Conservation (phyloP, 2,329 filamentous ascomycete species). For the Penicillium crustosum region DNA sequence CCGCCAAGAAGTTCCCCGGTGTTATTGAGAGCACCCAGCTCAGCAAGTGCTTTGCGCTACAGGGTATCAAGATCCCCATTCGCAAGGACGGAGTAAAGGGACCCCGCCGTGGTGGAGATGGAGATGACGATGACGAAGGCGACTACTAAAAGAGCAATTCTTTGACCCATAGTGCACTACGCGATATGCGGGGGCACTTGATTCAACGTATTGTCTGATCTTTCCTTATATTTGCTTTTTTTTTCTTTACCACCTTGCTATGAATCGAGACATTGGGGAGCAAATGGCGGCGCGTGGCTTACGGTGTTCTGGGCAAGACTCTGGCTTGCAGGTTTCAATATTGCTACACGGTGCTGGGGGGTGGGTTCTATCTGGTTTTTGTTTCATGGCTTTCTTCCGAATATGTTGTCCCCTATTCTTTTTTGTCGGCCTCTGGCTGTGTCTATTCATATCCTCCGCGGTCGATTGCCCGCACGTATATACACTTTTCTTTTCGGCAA, state of each 20-base stretch:
- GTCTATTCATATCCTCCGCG: slow-evolving; percentile 20
- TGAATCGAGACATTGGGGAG: slow-evolving; percentile 21
- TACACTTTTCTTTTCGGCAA: slow-evolving; percentile 9
- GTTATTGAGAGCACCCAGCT: slow-evolving; percentile 90
- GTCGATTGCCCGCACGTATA: slow-evolving; percentile 17
- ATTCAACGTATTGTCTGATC: neutral
- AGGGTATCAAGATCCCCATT: slow-evolving; percentile 97
- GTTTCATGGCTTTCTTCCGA: slow-evolving; percentile 2
- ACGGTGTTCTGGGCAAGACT: slow-evolving; percentile 30
- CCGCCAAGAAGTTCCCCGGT: slow-evolving; percentile 96
- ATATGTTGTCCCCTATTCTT: slow-evolving; percentile 4
- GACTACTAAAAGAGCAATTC: slow-evolving; percentile 25
- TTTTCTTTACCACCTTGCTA: slow-evolving; percentile 15
- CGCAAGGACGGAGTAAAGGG: slow-evolving; percentile 72
- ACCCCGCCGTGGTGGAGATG: slow-evolving; percentile 36
- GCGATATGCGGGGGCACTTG: neutral
- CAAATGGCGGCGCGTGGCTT: slow-evolving; percentile 26
- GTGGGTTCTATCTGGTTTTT: slow-evolving; percentile 13
- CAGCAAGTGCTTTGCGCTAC: slow-evolving; percentile 88
- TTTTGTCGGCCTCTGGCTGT: slow-evolving; percentile 16
- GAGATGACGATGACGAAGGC: slow-evolving; percentile 35
- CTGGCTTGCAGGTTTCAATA: slow-evolving; percentile 19
- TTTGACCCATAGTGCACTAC: slow-evolving; percentile 3
- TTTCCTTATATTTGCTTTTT: slow-evolving; percentile 7
- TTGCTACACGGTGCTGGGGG: slow-evolving; percentile 32